Evolutionary conservation across 164 flowering plant species (phyloP).

Genomic region (Paratinospora sagittata): DNA sequence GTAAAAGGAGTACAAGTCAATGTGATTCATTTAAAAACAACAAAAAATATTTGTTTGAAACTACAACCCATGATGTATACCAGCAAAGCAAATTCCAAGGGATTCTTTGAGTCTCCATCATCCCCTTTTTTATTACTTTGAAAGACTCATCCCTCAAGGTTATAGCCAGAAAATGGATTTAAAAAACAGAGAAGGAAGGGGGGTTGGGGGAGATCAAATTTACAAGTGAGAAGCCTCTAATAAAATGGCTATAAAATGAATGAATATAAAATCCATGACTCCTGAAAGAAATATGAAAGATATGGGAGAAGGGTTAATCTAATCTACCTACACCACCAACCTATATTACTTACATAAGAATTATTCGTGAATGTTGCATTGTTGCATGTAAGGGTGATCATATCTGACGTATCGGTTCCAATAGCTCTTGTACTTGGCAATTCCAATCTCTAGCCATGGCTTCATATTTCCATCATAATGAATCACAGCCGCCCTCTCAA

Average conservation of each 20-base stretch:
- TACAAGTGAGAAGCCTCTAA: not conserved
- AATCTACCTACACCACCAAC: not conserved
- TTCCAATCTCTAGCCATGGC: slow-evolving; percentile 90
- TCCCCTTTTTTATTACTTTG: slow-evolving; percentile 9
- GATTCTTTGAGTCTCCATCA: not conserved
- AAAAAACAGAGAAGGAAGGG: not conserved
- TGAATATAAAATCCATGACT: not conserved
- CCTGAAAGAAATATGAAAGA: not conserved
- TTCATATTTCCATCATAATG: slow-evolving; percentile 85
- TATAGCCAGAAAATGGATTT: slow-evolving; percentile 15
- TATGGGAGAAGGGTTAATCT: not conserved
- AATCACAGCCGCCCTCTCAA: slow-evolving; percentile 71
- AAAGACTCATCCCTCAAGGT: slow-evolving; percentile 24
- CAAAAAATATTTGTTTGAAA: not conserved
- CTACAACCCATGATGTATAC: not conserved
- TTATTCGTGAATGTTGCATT: slow-evolving; percentile 74
- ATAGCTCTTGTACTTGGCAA: slow-evolving; percentile 54
- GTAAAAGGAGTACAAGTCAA: not conserved
- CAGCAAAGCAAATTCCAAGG: not conserved
- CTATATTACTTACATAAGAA: slow-evolving; percentile 3
- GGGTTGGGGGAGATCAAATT: not conserved
- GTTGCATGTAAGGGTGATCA: slow-evolving; percentile 66
- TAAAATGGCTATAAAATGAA: not conserved
- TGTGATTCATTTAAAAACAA: not conserved
- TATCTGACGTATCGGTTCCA: slow-evolving; percentile 63